Evolutionary conservation across 2,329 filamentous ascomycete genomes (phyloP), one percentile per base, ranked within the genome.

Genomic region (Nakataea oryzae): DNA sequence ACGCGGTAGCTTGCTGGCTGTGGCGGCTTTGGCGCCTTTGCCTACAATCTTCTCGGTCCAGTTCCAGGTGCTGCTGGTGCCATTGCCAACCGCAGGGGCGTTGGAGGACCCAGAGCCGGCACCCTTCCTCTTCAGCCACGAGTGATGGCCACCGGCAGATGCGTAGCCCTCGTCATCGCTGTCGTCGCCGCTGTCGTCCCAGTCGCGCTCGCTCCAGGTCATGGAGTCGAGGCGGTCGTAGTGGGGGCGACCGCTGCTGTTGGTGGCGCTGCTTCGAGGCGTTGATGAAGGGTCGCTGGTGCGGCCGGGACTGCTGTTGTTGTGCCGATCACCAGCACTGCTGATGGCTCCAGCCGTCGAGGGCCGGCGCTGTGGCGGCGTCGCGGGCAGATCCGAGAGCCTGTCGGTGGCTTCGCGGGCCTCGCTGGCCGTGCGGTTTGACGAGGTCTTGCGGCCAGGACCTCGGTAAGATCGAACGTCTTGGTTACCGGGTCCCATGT

Each of bases 131-230:
- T 54, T 27, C 34, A 54, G 24, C 32, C 55, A 41, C 21, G 56
- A 34, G 13, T 30, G 30, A 3, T 26, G 55, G 26, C 41, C 17
- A 26, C 34, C 41, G 30, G 57, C 21, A 2, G 54, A 55, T 30
- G 47, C 27, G 11, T 60, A 59, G 7, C 64, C 63, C 21, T 61
- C 64, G 29, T 32, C 62, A 12, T 76, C 78, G 68, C 73, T 79
- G 63, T 80, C 78, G 56, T 76, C 74, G 54, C 74, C 78, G 62
- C 75, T 84, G 65, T 86, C 84, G 12, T 76, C 76, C 76, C 85
- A 87, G 70, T 88, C 85, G 13, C 80, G 76, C 59, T 89, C 86
- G 70, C 84, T 88, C 87, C 87, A 90, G 4, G 79, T 80, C 61
- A 81, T 76, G 3, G 83, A 86, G 67, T 88, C 86, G 28, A 70